Evolutionary conservation across 495 filamentous ascomycete genomes (phyloP), one percentile per base, ranked within the genome.

Genomic region (Trichoderma parareesei): DNA sequence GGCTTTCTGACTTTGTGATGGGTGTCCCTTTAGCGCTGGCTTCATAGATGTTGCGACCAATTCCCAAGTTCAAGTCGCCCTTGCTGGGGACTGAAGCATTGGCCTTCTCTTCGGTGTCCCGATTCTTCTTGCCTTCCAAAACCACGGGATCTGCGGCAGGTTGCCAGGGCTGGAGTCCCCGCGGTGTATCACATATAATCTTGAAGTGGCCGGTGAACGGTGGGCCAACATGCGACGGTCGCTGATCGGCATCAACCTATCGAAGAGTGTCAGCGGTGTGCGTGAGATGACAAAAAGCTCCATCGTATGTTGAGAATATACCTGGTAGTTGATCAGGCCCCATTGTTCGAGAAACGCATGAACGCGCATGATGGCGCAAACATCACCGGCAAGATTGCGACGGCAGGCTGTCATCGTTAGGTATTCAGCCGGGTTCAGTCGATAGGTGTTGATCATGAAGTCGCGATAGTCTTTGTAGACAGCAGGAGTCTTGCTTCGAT

Each of bases 371-470:
- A 98, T 98, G 14, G 95, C 94, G 75, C 94, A 98, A 63, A 98
- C 94, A 77, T 98, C 94, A 66, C 94, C 94, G 8, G 95, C 93
- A 67, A 98, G 81, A 74, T 98, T 98, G 64, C 94, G 86, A 67
- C 94, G 81, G 73, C 94, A 98, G n/a, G 94, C 94, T 10, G 94
- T 98, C 63, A 98, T 92, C 16, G 95, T 98, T 48, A 98, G 82
- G 71, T 98, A 98, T 75, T 98, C 94, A 37, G 90, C 83, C 3
- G 94, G 94, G 73, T 97, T 98, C 60, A 98, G 77, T 27, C 94
- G 86, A 76, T 98, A 98, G 18, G 94, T 96, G 74, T 98, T 98
- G 75, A 98, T 93, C 94, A 98, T 98, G 76, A 98, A 98, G 71
- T 98, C 93, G 66, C 94, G 87, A 75, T 98, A 98, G 72, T 98